Evolutionary conservation across 1,284 basidiomycete species (phyloP).

Genomic region (Athelia sp.): DNA sequence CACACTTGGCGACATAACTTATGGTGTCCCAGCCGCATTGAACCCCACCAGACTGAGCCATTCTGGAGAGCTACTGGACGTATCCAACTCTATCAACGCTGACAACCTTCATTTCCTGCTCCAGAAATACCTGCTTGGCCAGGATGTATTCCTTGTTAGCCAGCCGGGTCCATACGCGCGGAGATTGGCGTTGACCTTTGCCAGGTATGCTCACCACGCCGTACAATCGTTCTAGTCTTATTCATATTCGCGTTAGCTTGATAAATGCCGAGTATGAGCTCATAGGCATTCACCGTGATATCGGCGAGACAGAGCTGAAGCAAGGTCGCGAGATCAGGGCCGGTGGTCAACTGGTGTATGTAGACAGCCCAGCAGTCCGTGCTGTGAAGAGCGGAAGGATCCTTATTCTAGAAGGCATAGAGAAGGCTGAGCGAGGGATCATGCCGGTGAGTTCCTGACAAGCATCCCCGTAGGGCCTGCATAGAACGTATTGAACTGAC

Average conservation of each 20-base stretch:
- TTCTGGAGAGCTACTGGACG: constrained; percentile 38
- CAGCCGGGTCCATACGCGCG: constrained; percentile 65
- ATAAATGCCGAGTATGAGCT: constrained; percentile 66
- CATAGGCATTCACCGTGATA: constrained; percentile 58
- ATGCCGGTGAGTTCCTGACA: constrained; percentile 32
- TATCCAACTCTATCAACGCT: constrained; percentile 42
- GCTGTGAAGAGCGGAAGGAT: constrained; percentile 63
- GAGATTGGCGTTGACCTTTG: constrained; percentile 56
- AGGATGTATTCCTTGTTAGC: constrained; percentile 59
- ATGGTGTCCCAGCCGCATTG: constrained; percentile 43
- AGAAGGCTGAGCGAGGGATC: constrained; percentile 64
- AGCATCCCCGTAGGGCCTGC: too few relatives aligned
- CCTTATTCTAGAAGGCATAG: constrained; percentile 64
- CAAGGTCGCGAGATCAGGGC: constrained; percentile 60
- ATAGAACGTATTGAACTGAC: too few relatives aligned
- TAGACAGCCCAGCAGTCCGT: constrained; percentile 59
- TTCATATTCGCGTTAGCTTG: constrained; percentile 32
- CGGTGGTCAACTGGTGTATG: constrained; percentile 57
- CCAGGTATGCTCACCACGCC: constrained; percentile 34
- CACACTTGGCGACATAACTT: constrained; percentile 51
- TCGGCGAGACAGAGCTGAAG: constrained; percentile 67
- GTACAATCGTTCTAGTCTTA: neutral
- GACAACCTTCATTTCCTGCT: constrained; percentile 61
- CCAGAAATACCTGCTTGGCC: constrained; percentile 63
- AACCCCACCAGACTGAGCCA: constrained; percentile 45